Evolutionary conservation across 2,329 filamentous ascomycete genomes (phyloP).

Genomic region (Daldinia eschscholtzii): DNA sequence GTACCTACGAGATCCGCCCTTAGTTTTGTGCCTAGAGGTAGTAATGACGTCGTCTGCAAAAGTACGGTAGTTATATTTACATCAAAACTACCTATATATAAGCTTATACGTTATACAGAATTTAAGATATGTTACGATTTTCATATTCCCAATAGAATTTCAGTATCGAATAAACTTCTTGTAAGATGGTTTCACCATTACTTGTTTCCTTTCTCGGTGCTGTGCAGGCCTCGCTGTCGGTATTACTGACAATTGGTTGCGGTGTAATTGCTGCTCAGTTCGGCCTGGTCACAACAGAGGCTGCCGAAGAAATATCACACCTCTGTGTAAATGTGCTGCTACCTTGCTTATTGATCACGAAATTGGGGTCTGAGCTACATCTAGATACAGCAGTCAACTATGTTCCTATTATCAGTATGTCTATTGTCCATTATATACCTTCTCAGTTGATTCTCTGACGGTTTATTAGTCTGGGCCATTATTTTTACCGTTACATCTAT

Average conservation of each 20-base stretch:
- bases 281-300: conserved; percentile 42
- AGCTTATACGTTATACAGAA: neutral
- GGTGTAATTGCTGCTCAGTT: conserved; percentile 47
- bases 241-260: conserved; percentile 48
- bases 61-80: conserved; percentile 16
- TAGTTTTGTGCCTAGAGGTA: conserved; percentile 7
- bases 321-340: conserved; percentile 51
- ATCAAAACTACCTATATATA: conserved; percentile 8
- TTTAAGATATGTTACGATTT: conserved; percentile 7
- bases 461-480: conserved; percentile 47
- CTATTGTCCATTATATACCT: neutral
- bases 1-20: conserved; percentile 15
- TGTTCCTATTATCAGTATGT: conserved; percentile 46
- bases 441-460: conserved; percentile 8
- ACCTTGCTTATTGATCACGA: conserved; percentile 49
- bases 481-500: conserved; percentile 48
- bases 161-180: neutral
- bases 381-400: conserved; percentile 42
- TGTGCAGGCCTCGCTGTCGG: conserved; percentile 50
- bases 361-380: conserved; percentile 49
- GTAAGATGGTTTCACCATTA: conserved; percentile 35
- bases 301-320: conserved; percentile 47
- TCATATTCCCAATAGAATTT: conserved; percentile 10
- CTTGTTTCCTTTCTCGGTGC: conserved; percentile 50
- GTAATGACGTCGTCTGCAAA: conserved; percentile 33